Evolutionary conservation across 2,329 filamentous ascomycete genomes (phyloP), one percentile per base, ranked within the genome.

Genomic region (Pseudocercospora fijiensis): DNA sequence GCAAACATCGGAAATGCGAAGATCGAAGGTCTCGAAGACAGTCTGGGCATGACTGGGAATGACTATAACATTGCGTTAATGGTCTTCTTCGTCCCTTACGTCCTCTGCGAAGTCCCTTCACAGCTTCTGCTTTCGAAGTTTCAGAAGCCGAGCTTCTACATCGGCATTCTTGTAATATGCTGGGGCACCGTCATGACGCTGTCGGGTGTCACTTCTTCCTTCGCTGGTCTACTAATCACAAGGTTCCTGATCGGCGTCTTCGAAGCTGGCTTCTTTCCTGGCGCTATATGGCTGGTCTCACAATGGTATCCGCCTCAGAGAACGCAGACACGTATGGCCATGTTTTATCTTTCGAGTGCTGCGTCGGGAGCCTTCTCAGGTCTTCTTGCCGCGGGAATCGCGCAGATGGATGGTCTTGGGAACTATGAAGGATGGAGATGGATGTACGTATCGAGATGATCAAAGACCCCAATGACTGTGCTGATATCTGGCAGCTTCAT

Each of bases 161-260:
- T 74, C 26, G 67, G 70, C 27, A 69, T 68, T 11, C 65, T 74
- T 4, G 67, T 72, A 13, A 62, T 69, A n/a, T 63, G 60, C 16
- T 72, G 69, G 70, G 61, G 63, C 43, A 59, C 30, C 18, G 61
- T 66, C 28, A 67, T 65, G 65, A 67, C 64, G n/a, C 27, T 67
- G 13, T 61, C 61, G 11, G 78, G 92, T 6, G 89, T 92, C 1
- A 80, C 86, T 62, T 95, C 86, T 73, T 97, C 92, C 77, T 80
- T 83, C 47, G 80, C 82, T 33, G 91, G 92, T 0, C 80, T 97
- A 11, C 82, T 96, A 57, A 83, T 87, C 0, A 91, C 90, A 2
- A 65, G 91, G 24, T 96, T 96, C 81, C 92, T 97, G 75, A 84
- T 96, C 1, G 93, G 93, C 8, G 65, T 84, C 3, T 81, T 81